Conservation (phyloP, 2,329 filamentous ascomycete genomes). For the Penicillium sumatraense region DNA sequence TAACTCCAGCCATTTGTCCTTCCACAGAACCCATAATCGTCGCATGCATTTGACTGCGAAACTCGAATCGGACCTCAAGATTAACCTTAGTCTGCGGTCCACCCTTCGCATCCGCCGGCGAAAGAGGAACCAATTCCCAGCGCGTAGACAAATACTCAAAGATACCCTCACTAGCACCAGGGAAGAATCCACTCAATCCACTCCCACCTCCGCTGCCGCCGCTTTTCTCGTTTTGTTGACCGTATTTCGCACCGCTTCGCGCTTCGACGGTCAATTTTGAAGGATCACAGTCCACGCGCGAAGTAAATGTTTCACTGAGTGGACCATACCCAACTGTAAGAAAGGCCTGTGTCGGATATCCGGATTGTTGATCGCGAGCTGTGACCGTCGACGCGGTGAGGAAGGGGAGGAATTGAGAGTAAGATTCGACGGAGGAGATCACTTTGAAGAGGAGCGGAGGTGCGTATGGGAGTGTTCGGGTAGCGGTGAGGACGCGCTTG, state of each 20-base stretch:
- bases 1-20: slow-evolving; percentile 79
- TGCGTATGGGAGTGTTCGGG: slow-evolving; percentile 77
- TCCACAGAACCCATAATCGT: slow-evolving; percentile 80
- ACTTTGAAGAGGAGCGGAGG: slow-evolving; percentile 74
- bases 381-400: slow-evolving; percentile 80
- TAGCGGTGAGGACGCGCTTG: slow-evolving; percentile 71
- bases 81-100: slow-evolving; percentile 70
- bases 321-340: slow-evolving; percentile 84
- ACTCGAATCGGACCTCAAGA: slow-evolving; percentile 78
- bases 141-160: slow-evolving; percentile 51
- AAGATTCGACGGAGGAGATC: slow-evolving; percentile 86
- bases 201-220: slow-evolving; percentile 65
- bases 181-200: slow-evolving; percentile 30
- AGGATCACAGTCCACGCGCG: slow-evolving; percentile 76
- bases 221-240: slow-evolving; percentile 50
- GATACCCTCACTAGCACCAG: slow-evolving; percentile 52
- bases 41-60: slow-evolving; percentile 86
- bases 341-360: slow-evolving; percentile 71
- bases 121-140: slow-evolving; percentile 48
- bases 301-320: slow-evolving; percentile 82
- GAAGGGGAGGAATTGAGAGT: slow-evolving; percentile 89
- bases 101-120: slow-evolving; percentile 31
- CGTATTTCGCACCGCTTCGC: slow-evolving; percentile 47
- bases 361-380: slow-evolving; percentile 62
- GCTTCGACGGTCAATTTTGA: slow-evolving; percentile 73